Percentiles rank a stretch among this genome's conserved stretches.
phyloP scores from a whole-genome alignment of 257 asterid species.

The Cordia subcordata region DNA sequence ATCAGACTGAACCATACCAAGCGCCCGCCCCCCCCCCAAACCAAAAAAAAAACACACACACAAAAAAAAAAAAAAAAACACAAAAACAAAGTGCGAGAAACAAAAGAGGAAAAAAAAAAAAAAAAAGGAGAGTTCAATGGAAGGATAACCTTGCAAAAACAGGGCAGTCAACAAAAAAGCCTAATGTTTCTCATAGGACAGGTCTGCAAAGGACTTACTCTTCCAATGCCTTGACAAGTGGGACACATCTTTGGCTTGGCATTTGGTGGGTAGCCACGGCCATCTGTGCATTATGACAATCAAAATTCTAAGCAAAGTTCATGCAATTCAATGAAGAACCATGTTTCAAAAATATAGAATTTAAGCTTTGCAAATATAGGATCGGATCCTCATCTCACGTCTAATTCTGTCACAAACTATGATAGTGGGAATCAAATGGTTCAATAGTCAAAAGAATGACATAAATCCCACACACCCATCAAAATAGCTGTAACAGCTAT shows the following conservation, averaged over 20 bases:
- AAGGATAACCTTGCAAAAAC: not conserved
- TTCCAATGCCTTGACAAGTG: conserved; percentile 76
- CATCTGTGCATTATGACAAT: conserved; percentile 42
- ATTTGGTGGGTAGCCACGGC: conserved; percentile 69
- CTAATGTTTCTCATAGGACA: not conserved
- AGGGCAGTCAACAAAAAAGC: not conserved
- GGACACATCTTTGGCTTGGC: conserved; percentile 60
- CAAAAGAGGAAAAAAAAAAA: too few species aligned
- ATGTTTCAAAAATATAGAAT: not conserved
- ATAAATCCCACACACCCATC: too few species aligned
- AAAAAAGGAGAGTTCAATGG: not conserved
- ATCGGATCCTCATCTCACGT: not conserved
- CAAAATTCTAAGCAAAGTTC: not conserved
- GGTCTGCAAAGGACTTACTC: conserved; percentile 41
- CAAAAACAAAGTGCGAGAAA: too few species aligned
- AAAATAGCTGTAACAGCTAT: too few species aligned
- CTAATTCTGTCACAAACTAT: too few species aligned
- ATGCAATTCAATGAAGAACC: not conserved
- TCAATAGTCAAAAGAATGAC: too few species aligned
- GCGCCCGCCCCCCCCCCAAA: too few species aligned
- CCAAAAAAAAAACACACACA: too few species aligned
- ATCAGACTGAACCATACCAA: not conserved
- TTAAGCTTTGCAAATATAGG: not conserved
- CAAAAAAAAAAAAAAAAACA: too few species aligned
- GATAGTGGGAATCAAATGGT: too few species aligned